Percentiles rank a stretch among this genome's conserved stretches.
Evolutionary conservation across 139 green algal species (phyloP).

Genomic region (Chlamydomonas sphaeroides): DNA sequence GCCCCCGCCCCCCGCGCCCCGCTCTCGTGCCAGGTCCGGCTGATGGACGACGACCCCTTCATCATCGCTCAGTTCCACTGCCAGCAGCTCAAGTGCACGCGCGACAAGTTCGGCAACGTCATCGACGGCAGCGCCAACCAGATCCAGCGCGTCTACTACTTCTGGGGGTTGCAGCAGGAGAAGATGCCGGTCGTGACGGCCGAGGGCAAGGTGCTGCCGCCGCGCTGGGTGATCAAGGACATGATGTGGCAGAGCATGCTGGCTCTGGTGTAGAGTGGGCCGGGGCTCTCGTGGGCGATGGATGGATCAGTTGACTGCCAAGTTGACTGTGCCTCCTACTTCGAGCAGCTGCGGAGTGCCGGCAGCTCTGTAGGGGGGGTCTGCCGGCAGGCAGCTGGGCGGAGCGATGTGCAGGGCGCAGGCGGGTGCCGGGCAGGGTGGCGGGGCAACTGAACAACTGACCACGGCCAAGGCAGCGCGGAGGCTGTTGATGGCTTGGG

Average conservation of each 20-base stretch:
- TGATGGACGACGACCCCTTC: slow-evolving; percentile 85
- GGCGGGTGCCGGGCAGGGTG: too few species aligned
- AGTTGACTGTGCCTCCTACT: too few species aligned
- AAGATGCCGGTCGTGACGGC: slow-evolving; percentile 68
- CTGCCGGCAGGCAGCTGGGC: too few species aligned
- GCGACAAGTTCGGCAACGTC: slow-evolving; percentile 94
- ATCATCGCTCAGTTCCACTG: slow-evolving; percentile 84
- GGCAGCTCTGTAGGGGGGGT: too few species aligned
- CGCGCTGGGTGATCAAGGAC: slow-evolving; percentile 88
- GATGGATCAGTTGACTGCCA: too few species aligned
- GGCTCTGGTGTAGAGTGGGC: slow-evolving; percentile 61
- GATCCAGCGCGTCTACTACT: slow-evolving; percentile 42
- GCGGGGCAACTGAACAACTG: too few species aligned
- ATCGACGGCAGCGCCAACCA: slow-evolving; percentile 78
- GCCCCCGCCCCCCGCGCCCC: too few species aligned
- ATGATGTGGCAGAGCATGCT: slow-evolving; percentile 85
- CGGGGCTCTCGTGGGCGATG: too few species aligned
- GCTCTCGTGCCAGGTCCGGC: slow-evolving; percentile 22
- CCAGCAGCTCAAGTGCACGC: slow-evolving; percentile 91
- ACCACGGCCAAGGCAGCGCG: too few species aligned
- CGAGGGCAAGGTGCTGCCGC: slow-evolving; percentile 79
- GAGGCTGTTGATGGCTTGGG: too few species aligned
- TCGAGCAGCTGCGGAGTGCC: too few species aligned
- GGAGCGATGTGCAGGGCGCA: too few species aligned
- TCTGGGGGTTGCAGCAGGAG: slow-evolving; percentile 85